Percentiles rank a stretch among this genome's conserved stretches.
phyloP scores from a whole-genome alignment of 2,329 filamentous ascomycete species.

The Aureobasidium sp. region DNA sequence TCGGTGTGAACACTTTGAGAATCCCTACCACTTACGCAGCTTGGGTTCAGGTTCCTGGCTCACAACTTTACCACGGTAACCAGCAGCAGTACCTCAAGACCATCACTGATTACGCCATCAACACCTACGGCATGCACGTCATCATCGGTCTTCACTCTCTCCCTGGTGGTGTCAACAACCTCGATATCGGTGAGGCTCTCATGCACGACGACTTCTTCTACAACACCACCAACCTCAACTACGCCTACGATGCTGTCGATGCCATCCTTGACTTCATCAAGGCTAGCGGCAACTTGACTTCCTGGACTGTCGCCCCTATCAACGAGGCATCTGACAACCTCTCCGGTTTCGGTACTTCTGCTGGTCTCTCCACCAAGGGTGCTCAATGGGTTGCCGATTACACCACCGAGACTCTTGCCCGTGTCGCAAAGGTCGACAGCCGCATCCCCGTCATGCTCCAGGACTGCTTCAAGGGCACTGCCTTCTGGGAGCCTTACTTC shows the following conservation, averaged over 20 bases:
- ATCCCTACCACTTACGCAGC: slow-evolving; percentile 34
- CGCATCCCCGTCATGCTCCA: slow-evolving; percentile 30
- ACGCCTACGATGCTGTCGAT: slow-evolving; percentile 17
- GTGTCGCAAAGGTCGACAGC: slow-evolving; percentile 22
- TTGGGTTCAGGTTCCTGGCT: slow-evolving; percentile 31
- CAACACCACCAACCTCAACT: slow-evolving; percentile 30
- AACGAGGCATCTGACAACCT: slow-evolving; percentile 27
- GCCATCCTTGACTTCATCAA: slow-evolving; percentile 16
- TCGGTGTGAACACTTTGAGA: slow-evolving; percentile 28
- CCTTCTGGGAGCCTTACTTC: slow-evolving; percentile 20
- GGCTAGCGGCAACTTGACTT: slow-evolving; percentile 1
- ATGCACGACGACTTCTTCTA: slow-evolving; percentile 32
- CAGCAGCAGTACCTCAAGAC: slow-evolving; percentile 26
- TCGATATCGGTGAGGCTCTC: slow-evolving; percentile 23
- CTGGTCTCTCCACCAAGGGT: slow-evolving; percentile 26
- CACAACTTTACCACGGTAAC: slow-evolving; percentile 28
- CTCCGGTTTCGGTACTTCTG: slow-evolving; percentile 27
- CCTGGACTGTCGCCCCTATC: slow-evolving; percentile 16
- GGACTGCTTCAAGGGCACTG: slow-evolving; percentile 20
- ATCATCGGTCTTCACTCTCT: slow-evolving; percentile 31
- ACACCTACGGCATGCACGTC: slow-evolving; percentile 31
- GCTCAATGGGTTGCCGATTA: slow-evolving; percentile 29
- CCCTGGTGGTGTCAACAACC: slow-evolving; percentile 28
- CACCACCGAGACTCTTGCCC: slow-evolving; percentile 25
- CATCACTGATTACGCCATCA: slow-evolving; percentile 32